These are phyloP conservation scores for Volvox africanus DNA, from an alignment of 139 green algal species.

Conservation along the genomic window DNA sequence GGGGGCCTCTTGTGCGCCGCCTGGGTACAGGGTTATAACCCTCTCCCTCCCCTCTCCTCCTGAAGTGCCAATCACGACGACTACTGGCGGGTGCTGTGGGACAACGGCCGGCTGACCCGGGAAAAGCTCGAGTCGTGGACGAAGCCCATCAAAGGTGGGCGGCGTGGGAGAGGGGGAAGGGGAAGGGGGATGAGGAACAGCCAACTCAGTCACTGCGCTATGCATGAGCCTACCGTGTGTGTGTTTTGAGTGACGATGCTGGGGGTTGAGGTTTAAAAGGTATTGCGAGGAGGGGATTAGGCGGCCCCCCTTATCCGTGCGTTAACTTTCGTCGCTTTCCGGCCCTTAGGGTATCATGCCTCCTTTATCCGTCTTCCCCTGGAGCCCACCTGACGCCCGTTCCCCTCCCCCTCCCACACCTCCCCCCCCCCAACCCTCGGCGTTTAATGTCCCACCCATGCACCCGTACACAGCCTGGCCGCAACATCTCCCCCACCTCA, in stretches of 20 bases:
- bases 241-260: too few relatives aligned
- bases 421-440: neutral
- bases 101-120: slow-evolving; percentile 78
- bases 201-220: too few relatives aligned
- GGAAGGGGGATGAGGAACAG: too few relatives aligned
- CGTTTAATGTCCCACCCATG: neutral
- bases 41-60: neutral
- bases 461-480: slow-evolving; percentile 61
- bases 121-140: slow-evolving; percentile 78
- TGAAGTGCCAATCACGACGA: slow-evolving; percentile 61
- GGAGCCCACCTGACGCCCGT: neutral
- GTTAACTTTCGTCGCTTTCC: neutral
- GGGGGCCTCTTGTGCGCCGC: too few relatives aligned
- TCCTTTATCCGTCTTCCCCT: too few relatives aligned
- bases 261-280: too few relatives aligned
- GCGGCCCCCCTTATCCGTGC: too few relatives aligned
- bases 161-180: neutral
- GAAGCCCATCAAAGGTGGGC: slow-evolving; percentile 74
- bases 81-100: slow-evolving; percentile 80
- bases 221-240: too few relatives aligned
- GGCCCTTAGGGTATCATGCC: too few relatives aligned
- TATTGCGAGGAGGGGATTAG: too few relatives aligned
- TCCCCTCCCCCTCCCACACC: neutral
- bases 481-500: slow-evolving; percentile 92
- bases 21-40: too few relatives aligned